phyloP scores from a whole-genome alignment of 306 rosid genomes.

The Fragaria ananassa region DNA sequence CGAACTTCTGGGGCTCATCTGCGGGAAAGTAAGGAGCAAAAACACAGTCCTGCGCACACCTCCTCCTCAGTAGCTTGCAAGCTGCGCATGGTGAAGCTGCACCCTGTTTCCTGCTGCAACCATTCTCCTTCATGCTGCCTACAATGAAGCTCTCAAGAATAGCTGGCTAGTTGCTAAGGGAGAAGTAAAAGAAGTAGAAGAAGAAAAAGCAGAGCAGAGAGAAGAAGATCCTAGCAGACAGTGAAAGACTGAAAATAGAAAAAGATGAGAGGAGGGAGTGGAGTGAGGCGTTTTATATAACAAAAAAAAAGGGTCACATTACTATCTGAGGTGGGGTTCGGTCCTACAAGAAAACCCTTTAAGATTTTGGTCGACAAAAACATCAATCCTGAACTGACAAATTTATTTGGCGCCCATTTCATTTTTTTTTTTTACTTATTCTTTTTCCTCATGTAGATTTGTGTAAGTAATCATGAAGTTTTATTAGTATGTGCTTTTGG shows the following conservation, averaged over 20 bases:
- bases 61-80: constrained; percentile 69
- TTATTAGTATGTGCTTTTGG: neutral
- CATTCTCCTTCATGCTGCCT: constrained; percentile 40
- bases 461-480: constrained; percentile 1
- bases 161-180: neutral
- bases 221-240: neutral
- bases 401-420: constrained; percentile 25
- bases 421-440: neutral
- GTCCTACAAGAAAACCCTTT: constrained; percentile 20
- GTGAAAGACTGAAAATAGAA: constrained; percentile 14
- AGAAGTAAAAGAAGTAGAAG: constrained; percentile 9
- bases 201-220: neutral
- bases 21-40: constrained; percentile 86
- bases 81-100: constrained; percentile 80
- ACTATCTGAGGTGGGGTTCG: constrained; percentile 6
- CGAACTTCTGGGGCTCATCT: constrained; percentile 73
- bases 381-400: constrained; percentile 22
- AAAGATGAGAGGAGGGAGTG: constrained; percentile 16
- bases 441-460: neutral
- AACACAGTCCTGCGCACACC: constrained; percentile 72
- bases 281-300: constrained; percentile 20
- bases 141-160: neutral
- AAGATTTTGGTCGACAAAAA: constrained; percentile 21
- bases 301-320: neutral
- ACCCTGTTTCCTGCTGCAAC: constrained; percentile 51